Conservation (phyloP, 2,329 filamentous ascomycete genomes). For the Zasmidium citrigriseum region DNA sequence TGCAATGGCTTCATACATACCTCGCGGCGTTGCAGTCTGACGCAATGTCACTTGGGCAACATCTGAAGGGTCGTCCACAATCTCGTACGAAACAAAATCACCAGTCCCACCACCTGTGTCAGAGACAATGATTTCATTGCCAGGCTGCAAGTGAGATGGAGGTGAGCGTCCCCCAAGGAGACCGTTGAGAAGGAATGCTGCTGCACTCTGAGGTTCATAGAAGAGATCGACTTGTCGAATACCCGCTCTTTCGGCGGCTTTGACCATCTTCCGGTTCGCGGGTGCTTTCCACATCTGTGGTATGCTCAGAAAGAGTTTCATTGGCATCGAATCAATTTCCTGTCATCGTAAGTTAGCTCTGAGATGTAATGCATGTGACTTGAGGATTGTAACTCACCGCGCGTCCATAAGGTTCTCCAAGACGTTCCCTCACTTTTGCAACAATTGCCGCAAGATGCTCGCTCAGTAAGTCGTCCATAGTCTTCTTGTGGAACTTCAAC, state of each 20-base stretch:
- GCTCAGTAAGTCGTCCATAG: not conserved
- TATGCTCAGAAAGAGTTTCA: not conserved
- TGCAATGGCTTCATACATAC: too few species aligned
- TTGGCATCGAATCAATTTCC: not conserved
- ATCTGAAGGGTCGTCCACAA: too few species aligned
- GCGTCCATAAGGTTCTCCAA: not conserved
- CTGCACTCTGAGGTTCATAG: not conserved
- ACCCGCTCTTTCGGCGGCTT: not conserved
- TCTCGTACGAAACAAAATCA: not conserved
- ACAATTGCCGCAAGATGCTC: not conserved
- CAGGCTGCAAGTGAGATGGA: not conserved
- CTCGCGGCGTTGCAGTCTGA: too few species aligned
- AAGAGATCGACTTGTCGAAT: not conserved
- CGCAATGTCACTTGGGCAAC: too few species aligned
- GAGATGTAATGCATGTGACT: too few species aligned
- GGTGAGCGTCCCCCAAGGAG: not conserved
- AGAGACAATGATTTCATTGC: not conserved
- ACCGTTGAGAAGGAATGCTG: not conserved
- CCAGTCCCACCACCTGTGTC: not conserved
- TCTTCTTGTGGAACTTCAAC: not conserved
- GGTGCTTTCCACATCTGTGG: not conserved
- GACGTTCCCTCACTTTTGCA: not conserved
- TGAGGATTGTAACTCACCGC: too few species aligned
- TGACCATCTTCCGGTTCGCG: not conserved
- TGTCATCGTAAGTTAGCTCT: not conserved